Evolutionary conservation across 1,284 basidiomycete species (phyloP).

Genomic region (Tilletia horrida): DNA sequence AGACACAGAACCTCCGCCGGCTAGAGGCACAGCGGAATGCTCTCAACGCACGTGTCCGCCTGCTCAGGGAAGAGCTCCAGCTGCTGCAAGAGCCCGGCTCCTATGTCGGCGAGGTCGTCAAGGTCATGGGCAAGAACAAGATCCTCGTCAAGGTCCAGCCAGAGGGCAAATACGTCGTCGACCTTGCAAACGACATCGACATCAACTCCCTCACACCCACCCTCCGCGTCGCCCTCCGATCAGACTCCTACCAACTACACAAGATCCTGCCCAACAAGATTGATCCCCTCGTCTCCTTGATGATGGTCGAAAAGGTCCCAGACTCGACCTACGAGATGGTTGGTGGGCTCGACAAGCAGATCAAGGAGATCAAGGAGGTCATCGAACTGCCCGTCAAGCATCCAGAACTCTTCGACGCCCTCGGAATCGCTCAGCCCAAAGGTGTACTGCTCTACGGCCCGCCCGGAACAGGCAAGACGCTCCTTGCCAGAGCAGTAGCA

Average conservation of each 20-base stretch:
- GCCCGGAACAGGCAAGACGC: slow-evolving; percentile 53
- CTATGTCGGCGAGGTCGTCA: slow-evolving; percentile 96
- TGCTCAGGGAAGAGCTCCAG: slow-evolving; percentile 85
- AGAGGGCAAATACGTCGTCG: slow-evolving; percentile 98
- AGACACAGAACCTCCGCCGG: slow-evolving; percentile 91
- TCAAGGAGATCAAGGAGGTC: slow-evolving; percentile 99
- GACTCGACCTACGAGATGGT: slow-evolving; percentile 99
- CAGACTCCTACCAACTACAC: slow-evolving; percentile 77
- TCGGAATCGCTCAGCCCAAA: slow-evolving; percentile 96
- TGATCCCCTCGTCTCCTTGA: slow-evolving; percentile 53
- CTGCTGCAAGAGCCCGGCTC: slow-evolving; percentile 92
- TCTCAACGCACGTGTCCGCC: slow-evolving; percentile 82
- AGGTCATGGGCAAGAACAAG: slow-evolving; percentile 99
- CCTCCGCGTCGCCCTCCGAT: slow-evolving; percentile 88
- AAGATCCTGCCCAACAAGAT: slow-evolving; percentile 55
- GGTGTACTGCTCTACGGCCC: slow-evolving; percentile 54
- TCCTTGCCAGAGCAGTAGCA: slow-evolving; percentile 53
- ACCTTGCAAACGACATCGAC: slow-evolving; percentile 85
- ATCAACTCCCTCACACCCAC: slow-evolving; percentile 75
- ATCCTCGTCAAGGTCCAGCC: slow-evolving; percentile 98
- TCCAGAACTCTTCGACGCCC: slow-evolving; percentile 90
- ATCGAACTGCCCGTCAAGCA: slow-evolving; percentile 98
- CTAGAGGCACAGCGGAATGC: slow-evolving; percentile 96
- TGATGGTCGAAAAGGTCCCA: slow-evolving; percentile 99
- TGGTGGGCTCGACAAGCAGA: slow-evolving; percentile 93